These are phyloP conservation scores for Euphrasia confusa DNA, from an alignment of 257 asterid species.

Conservation along the genomic window DNA sequence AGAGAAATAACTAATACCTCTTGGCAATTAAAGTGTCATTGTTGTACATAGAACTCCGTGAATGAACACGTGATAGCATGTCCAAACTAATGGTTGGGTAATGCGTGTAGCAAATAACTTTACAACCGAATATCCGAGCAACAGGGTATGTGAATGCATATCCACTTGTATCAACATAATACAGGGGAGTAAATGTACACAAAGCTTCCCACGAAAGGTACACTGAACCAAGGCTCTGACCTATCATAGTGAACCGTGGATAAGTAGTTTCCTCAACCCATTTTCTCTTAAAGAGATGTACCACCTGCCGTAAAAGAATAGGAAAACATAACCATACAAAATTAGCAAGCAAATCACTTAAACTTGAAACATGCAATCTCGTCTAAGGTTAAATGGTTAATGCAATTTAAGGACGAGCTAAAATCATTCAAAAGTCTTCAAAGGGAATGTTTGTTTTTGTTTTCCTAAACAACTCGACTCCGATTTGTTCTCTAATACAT, in stretches of 20 bases:
- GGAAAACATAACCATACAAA: neutral
- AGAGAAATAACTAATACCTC: slow-evolving; percentile 40
- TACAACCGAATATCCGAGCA: slow-evolving; percentile 85
- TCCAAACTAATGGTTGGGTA: slow-evolving; percentile 95
- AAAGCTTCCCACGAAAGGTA: slow-evolving; percentile 92
- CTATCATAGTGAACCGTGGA: slow-evolving; percentile 94
- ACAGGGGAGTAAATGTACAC: slow-evolving; percentile 56
- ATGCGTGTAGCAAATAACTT: slow-evolving; percentile 80
- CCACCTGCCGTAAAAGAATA: slow-evolving; percentile 43
- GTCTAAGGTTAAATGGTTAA: no score
- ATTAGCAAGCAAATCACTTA: neutral
- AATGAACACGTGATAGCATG: slow-evolving; percentile 83
- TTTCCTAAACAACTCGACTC: no score
- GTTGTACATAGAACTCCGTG: slow-evolving; percentile 77
- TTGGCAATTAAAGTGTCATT: slow-evolving; percentile 68
- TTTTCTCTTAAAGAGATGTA: slow-evolving; percentile 72
- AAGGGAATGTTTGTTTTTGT: no score
- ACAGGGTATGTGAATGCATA: slow-evolving; percentile 94
- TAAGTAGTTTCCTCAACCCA: slow-evolving; percentile 87
- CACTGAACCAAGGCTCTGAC: slow-evolving; percentile 94
- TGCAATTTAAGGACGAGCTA: no score
- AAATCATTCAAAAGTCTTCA: no score
- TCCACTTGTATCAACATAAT: slow-evolving; percentile 89
- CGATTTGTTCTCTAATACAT: no score
- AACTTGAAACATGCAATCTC: neutral